Evolutionary conservation across 23 red algal species (phyloP).

Genomic region (Gracilaria gracilis): DNA sequence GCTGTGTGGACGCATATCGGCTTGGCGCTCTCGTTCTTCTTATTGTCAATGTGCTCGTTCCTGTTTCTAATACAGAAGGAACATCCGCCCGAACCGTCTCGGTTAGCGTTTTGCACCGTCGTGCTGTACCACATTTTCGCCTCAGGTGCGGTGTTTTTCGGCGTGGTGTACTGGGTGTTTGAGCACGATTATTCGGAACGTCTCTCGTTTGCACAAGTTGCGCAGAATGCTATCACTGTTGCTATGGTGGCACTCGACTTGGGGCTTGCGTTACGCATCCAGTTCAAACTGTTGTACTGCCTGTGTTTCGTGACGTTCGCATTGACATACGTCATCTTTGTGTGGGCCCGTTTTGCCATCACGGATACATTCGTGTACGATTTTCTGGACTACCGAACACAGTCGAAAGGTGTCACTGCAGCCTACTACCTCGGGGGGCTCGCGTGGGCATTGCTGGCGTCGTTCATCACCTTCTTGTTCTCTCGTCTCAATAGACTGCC

Average conservation of each 20-base stretch:
- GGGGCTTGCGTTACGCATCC: conserved; percentile 42
- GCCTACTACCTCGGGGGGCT: conserved; percentile 46
- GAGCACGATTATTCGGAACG: conserved; percentile 22
- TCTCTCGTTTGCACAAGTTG: conserved; percentile 1
- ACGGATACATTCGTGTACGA: conserved; percentile 49
- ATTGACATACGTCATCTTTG: conserved; percentile 51
- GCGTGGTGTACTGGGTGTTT: conserved; percentile 63
- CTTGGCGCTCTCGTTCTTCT: conserved; percentile 40
- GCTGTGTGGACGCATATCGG: conserved; percentile 47
- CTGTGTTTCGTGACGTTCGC: conserved; percentile 33
- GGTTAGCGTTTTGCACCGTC: conserved; percentile 15
- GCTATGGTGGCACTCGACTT: conserved; percentile 51
- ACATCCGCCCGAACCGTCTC: neutral
- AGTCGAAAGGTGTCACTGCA: conserved; percentile 42
- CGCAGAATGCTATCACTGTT: conserved; percentile 45
- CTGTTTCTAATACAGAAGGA: conserved; percentile 5
- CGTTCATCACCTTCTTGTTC: conserved; percentile 34
- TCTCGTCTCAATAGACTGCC: conserved; percentile 52
- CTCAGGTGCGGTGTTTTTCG: conserved; percentile 58
- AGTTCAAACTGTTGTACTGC: conserved; percentile 49
- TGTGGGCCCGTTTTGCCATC: conserved; percentile 60
- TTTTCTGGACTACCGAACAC: conserved; percentile 43
- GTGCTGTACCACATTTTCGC: conserved; percentile 64
- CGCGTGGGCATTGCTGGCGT: conserved; percentile 53
- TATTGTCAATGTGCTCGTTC: conserved; percentile 3